Evolutionary conservation across 352 stramenopile species (phyloP).

Genomic region (Globisporangium echinulatum): DNA sequence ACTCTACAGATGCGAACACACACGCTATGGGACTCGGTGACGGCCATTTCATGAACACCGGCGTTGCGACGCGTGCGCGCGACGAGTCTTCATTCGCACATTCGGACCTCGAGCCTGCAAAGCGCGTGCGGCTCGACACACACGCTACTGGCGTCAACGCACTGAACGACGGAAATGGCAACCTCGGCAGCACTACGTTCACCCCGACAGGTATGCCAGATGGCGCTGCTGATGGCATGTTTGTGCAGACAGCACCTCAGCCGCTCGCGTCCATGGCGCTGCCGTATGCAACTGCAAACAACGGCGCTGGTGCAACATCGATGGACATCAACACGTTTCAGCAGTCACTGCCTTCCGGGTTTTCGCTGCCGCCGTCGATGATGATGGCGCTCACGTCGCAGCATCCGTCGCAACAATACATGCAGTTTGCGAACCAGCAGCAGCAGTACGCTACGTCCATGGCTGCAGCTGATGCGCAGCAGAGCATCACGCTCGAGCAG

Average conservation of each 20-base stretch:
- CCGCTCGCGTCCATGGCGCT: too few species aligned
- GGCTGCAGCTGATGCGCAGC: constrained; percentile 11
- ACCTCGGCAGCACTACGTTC: neutral
- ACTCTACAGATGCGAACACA: neutral
- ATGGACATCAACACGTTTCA: constrained; percentile 24
- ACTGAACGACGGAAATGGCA: constrained; percentile 7
- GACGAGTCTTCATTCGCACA: neutral
- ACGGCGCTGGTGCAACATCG: neutral
- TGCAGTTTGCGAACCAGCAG: constrained; percentile 30
- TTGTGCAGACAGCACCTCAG: too few species aligned
- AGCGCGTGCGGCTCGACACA: constrained; percentile 5
- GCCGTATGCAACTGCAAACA: neutral
- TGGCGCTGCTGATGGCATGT: too few species aligned
- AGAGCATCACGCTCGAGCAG: too few species aligned
- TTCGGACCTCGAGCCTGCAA: neutral
- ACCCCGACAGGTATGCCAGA: neutral
- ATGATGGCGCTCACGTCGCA: constrained; percentile 11
- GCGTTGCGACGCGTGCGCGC: constrained; percentile 1
- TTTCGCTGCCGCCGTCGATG: constrained; percentile 17
- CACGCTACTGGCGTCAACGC: neutral
- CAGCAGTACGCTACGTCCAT: constrained; percentile 23
- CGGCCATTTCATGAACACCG: neutral
- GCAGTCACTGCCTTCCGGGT: constrained; percentile 25
- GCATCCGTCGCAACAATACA: constrained; percentile 17
- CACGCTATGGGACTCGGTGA: neutral